A percentile compares a stretch with the other conserved stretches of the same genome.
Evolutionary conservation across 305 asterid genomes (phyloP).

Genomic region (Coffea humblotiana): DNA sequence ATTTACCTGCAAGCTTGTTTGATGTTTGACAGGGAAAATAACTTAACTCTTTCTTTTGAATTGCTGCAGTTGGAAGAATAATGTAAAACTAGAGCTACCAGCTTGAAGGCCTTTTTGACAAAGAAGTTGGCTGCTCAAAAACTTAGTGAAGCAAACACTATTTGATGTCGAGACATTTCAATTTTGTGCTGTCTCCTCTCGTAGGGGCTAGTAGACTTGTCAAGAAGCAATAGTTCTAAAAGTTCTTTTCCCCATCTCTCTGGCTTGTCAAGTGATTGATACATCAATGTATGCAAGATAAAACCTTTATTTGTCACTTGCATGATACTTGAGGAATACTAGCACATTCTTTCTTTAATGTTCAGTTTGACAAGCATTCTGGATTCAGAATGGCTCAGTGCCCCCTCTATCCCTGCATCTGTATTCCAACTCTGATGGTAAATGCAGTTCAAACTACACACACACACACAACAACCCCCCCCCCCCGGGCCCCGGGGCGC

Average conservation of each 20-base stretch:
- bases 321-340: neutral
- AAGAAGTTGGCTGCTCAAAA: neutral
- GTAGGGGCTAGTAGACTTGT: neutral
- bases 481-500: no score
- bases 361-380: neutral
- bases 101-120: constrained; percentile 44
- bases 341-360: neutral
- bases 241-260: neutral
- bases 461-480: no score
- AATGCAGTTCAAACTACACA: neutral
- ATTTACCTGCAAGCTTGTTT: neutral
- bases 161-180: neutral
- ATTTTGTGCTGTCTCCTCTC: constrained; percentile 2
- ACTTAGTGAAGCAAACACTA: neutral
- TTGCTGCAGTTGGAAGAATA: constrained; percentile 81
- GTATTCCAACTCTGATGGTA: neutral
- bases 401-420: neutral
- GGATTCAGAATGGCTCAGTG: neutral
- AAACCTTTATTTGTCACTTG: neutral
- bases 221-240: neutral
- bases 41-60: neutral
- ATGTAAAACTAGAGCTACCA: constrained; percentile 73
- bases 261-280: neutral
- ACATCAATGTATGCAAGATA: neutral
- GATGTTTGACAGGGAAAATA: neutral